phyloP scores from a whole-genome alignment of 768 basidiomycete genomes.

The Boletus huronensis region DNA sequence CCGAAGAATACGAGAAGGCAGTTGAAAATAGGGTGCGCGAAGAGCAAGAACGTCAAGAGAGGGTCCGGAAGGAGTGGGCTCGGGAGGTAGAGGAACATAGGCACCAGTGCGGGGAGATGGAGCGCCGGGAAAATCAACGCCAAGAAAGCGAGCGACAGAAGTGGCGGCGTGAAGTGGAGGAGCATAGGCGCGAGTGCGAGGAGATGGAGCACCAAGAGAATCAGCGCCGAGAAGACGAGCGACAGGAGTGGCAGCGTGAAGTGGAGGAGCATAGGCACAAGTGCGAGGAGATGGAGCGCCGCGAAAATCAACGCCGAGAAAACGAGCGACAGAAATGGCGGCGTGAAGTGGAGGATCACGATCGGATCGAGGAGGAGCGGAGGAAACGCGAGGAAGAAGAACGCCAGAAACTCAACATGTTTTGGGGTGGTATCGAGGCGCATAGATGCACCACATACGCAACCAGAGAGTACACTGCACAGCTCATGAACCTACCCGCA shows the following conservation, averaged over 20 bases:
- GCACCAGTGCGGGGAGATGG: too few species aligned
- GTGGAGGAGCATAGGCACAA: too few species aligned
- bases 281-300: slow-evolving; percentile 9
- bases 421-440: slow-evolving; percentile 16
- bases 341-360: slow-evolving; percentile 19
- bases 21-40: not conserved
- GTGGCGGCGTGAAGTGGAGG: slow-evolving; percentile 21
- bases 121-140: too few species aligned
- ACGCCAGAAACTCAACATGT: slow-evolving; percentile 26
- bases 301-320: too few species aligned
- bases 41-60: slow-evolving; percentile 20
- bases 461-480: slow-evolving; percentile 29
- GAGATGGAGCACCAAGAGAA: too few species aligned
- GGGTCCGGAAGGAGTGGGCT: too few species aligned
- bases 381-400: slow-evolving; percentile 22
- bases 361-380: not conserved
- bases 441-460: slow-evolving; percentile 26
- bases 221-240: too few species aligned
- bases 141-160: slow-evolving; percentile 6
- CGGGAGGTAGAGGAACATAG: too few species aligned
- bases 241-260: slow-evolving; percentile 2
- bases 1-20: not conserved
- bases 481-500: slow-evolving; percentile 25
- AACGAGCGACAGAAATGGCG: slow-evolving; percentile 12
- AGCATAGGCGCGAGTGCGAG: too few species aligned